Base-by-base conservation (phyloP, 2,329 filamentous ascomycete genomes). In the Fusarium redolens region DNA sequence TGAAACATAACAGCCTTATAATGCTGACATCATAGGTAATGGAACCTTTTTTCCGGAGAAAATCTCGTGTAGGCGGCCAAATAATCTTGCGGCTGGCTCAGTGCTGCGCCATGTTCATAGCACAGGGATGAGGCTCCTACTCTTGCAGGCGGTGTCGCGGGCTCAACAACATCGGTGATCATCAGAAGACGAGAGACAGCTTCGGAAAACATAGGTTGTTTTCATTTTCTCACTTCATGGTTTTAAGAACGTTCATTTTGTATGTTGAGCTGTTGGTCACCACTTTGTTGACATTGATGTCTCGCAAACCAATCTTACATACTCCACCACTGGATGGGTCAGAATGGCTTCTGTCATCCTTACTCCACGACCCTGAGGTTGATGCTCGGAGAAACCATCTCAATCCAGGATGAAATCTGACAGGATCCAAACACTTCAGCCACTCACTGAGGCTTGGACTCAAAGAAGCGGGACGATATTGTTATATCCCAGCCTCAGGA, bases 371-470 rank as follows among this genome's bases (percentile, higher is more conserved):
- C 30, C 5, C 17, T 47, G 31, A 30, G 28, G 60, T 52, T 62
- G 41, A 59, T 28, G 28, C 35, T 22, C 14, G n/a, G 28, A 33
- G 17, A 25, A 22, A 18, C 15, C 28, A 40, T 7, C 12, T 18
- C 15, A 25, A 28, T 14, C 9, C 30, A 35, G 48, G 37, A 17
- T 56, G 17, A 30, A 43, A 59, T 30, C 60, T 62, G 60, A 62
- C 60, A 62, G 60, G 60, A 62, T 62, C 18, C 28, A 40, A 13
- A 9, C 4, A 37, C 13, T 20, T 59, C n/a, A n/a, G 28, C 28
- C 38, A 33, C 37, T 22, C 6, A 35, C 5, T 60, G 28, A 48
- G 60, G 60, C 60, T 60, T 44, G 8, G 43, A 3, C 11, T 4
- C 8, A 30, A 25, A n/a, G 28, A 47, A 62, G 35, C 14, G 43